Evolutionary conservation across 2,329 filamentous ascomycete genomes (phyloP).

Genomic region (Paradendryphiella salina): DNA sequence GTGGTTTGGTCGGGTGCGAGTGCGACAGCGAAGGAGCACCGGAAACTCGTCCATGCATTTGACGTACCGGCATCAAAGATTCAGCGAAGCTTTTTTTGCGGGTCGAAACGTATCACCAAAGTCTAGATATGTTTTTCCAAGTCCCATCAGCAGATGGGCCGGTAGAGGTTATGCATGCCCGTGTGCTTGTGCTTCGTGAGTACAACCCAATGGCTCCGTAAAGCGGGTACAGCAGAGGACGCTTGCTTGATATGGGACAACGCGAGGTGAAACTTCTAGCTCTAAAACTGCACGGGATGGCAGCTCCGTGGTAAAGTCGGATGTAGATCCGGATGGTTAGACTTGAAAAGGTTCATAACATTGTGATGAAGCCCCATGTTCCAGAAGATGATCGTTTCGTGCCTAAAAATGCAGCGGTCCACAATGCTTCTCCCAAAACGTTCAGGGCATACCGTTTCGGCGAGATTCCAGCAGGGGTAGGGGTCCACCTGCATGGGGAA

Average conservation of each 20-base stretch:
- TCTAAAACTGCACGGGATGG: conserved; percentile 23
- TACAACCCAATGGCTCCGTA: conserved; percentile 24
- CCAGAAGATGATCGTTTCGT: conserved; percentile 22
- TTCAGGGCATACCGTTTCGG: conserved; percentile 21
- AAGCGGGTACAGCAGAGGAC: conserved; percentile 15
- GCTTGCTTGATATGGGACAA: conserved; percentile 13
- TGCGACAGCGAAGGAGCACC: not conserved
- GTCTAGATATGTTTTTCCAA: conserved; percentile 21
- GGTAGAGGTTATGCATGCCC: conserved; percentile 23
- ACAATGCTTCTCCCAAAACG: conserved; percentile 24
- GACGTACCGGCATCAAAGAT: conserved; percentile 2
- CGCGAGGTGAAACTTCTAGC: conserved; percentile 25
- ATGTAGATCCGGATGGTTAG: conserved; percentile 37
- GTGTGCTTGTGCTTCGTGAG: conserved; percentile 23
- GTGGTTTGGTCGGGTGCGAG: conserved; percentile 10
- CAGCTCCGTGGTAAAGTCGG: conserved; percentile 30
- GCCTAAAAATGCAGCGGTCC: conserved; percentile 17
- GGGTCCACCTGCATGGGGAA: conserved; percentile 24
- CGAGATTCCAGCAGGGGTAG: conserved; percentile 27
- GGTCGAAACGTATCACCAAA: conserved; percentile 27
- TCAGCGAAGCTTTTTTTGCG: conserved; percentile 27
- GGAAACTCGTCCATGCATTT: not conserved
- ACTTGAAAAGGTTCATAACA: conserved; percentile 12
- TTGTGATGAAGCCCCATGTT: conserved; percentile 20
- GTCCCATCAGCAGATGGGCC: conserved; percentile 27